Evolutionary conservation across 768 basidiomycete species (phyloP), one percentile per base, ranked within the genome.

Genomic region (Phlegmacium glaucopus): DNA sequence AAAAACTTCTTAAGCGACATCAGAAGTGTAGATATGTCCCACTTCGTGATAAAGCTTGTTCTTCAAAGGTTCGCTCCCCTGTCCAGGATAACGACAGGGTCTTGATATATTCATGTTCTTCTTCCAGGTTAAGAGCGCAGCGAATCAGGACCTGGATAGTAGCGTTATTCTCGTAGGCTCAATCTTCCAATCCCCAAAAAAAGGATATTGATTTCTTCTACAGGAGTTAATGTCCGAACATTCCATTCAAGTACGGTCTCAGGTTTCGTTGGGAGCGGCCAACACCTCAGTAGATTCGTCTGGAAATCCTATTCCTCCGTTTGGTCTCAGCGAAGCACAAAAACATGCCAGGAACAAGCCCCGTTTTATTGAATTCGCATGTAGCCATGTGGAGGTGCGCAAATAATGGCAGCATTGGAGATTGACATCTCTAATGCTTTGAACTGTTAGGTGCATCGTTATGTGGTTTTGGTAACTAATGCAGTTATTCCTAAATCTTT

Each of bases 141-240:
- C 65, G 13, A 67, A 72, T 6, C 62, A 71, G 44, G 60, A 69
- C 11, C 59, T 85, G n/a, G 83, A 89, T 46, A 78, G 70, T 47
- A 82, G 69, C 49, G 62, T 82, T 42, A 85, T 91, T 42, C 64
- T 91, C 47, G 87, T 89, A 53, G 35, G 61, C 51, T 11, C 8
- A 44, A 25, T 22, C 17, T 45, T 13, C 28, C 22, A 22, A 22
- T 22, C 22, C 5, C 22, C 22, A 22, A 22, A 22, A 22, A 22
- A 22, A 22, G 3, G 22, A 22, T 22, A 22, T 22, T 22, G 22
- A 34, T 36, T 22, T 39, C 43, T 41, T 48, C 35, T 25, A 11
- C 55, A 91, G 87, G 88, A 88, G 66, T 69, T 89, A 58, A 78
- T 90, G 69, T 86, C 90, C 0, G 88, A 90, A 61, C 70, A 75